Evolutionary conservation across 2,329 filamentous ascomycete species (phyloP).

Genomic region (Trichocomaceae sp.): DNA sequence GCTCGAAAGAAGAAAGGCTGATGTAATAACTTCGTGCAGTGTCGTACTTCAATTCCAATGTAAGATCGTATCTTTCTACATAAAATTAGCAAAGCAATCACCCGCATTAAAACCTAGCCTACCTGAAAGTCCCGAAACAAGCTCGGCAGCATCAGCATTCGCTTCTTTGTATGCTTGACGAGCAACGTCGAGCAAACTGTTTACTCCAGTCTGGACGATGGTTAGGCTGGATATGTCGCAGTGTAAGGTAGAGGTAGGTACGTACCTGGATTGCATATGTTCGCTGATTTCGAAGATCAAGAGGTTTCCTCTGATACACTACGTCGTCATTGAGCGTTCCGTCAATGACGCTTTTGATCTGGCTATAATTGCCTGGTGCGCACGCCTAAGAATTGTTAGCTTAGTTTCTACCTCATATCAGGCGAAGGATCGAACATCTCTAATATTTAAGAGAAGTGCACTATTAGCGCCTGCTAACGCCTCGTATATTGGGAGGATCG

Average conservation of each 20-base stretch:
- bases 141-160: constrained; percentile 67
- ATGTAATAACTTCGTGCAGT: constrained; percentile 73
- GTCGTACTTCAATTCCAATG: constrained; percentile 67
- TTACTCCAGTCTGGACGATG: constrained; percentile 61
- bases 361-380: constrained; percentile 53
- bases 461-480: constrained; percentile 60
- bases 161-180: constrained; percentile 85
- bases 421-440: constrained; percentile 41
- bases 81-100: constrained; percentile 16
- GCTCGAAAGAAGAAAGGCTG: constrained; percentile 55
- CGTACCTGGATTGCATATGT: constrained; percentile 70
- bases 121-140: constrained; percentile 64
- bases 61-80: constrained; percentile 53
- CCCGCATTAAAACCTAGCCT: constrained; percentile 15
- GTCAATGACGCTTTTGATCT: constrained; percentile 59
- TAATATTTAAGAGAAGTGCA: constrained; percentile 60
- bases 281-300: constrained; percentile 83
- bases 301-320: constrained; percentile 65
- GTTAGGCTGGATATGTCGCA: not conserved
- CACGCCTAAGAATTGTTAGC: constrained; percentile 48
- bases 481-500: constrained; percentile 61
- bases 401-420: not conserved
- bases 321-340: constrained; percentile 74
- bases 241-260: not conserved
- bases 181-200: constrained; percentile 80